A percentile compares a stretch with the other conserved stretches of the same genome.
Evolutionary conservation across 129 eudicot species (phyloP).

Genomic region (Dittrichia graveolens): DNA sequence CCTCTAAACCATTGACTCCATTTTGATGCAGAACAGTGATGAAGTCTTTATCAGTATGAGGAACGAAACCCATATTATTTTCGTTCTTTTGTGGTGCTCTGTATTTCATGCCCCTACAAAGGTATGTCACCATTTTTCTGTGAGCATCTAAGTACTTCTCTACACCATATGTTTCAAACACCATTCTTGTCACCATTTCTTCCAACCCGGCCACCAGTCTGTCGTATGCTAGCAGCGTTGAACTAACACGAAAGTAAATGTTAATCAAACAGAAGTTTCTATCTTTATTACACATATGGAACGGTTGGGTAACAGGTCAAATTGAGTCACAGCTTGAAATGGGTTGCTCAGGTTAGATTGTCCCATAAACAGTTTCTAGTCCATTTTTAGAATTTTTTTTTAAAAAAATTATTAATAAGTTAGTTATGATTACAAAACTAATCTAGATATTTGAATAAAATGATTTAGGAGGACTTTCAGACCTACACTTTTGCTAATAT

Average conservation of each 20-base stretch:
- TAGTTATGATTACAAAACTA: too few relatives aligned
- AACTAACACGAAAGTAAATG: conserved; percentile 30
- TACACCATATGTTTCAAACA: conserved; percentile 63
- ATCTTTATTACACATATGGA: background rate
- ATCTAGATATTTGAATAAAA: too few relatives aligned
- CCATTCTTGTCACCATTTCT: conserved; percentile 58
- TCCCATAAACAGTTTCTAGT: too few relatives aligned
- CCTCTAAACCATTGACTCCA: conserved; percentile 67
- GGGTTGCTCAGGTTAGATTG: background rate
- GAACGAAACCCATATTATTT: conserved; percentile 57
- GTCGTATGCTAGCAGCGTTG: conserved; percentile 44
- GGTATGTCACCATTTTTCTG: conserved; percentile 52
- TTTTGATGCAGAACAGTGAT: conserved; percentile 71
- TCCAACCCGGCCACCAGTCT: conserved; percentile 57
- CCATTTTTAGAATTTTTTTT: too few relatives aligned
- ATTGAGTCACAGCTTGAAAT: background rate
- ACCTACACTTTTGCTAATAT: too few relatives aligned
- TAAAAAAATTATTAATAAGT: too few relatives aligned
- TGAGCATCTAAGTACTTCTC: conserved; percentile 47
- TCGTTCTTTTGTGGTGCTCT: conserved; percentile 45
- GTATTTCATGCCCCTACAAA: conserved; percentile 65
- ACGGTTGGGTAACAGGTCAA: background rate
- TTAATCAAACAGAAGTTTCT: background rate
- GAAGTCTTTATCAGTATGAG: conserved; percentile 78
- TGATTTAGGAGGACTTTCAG: too few relatives aligned